A percentile compares a stretch with the other conserved stretches of the same genome.
phyloP scores from a whole-genome alignment of 1,284 basidiomycete species.

The Moesziomyces sp. region DNA sequence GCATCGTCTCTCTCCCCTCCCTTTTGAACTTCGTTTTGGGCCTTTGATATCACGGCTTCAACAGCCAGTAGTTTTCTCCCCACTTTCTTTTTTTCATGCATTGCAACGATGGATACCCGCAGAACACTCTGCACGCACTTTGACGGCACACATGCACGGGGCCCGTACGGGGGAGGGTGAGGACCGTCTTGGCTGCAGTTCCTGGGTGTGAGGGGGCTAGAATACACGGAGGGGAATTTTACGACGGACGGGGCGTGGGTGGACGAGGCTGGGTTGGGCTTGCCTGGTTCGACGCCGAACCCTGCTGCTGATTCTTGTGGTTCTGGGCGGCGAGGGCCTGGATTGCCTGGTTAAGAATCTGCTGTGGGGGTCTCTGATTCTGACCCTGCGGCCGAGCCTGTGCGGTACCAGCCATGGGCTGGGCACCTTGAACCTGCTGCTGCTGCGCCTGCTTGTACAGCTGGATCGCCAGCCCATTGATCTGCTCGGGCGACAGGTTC shows the following conservation, averaged over 20 bases:
- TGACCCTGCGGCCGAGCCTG: neutral
- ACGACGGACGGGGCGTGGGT: conserved; percentile 4
- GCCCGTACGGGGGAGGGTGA: too few species aligned
- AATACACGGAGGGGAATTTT: too few species aligned
- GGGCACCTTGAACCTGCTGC: conserved; percentile 17
- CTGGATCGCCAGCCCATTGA: conserved; percentile 57
- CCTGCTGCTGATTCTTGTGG: conserved; percentile 24
- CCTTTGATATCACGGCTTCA: conserved; percentile 22
- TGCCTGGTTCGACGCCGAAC: neutral
- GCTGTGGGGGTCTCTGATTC: conserved; percentile 21
- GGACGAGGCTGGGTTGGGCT: conserved; percentile 7
- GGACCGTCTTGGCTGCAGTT: too few species aligned
- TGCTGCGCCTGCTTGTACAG: conserved; percentile 60
- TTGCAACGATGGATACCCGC: neutral
- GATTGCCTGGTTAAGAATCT: conserved; percentile 43
- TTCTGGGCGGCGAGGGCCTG: conserved; percentile 41
- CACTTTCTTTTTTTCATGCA: neutral
- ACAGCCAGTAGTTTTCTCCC: conserved; percentile 30
- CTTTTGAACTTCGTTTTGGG: neutral
- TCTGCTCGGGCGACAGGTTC: conserved; percentile 57
- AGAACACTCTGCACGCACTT: neutral
- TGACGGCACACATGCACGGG: neutral
- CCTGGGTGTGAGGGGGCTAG: too few species aligned
- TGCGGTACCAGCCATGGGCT: neutral
- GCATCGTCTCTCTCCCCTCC: conserved; percentile 45